Conservation (phyloP, 2,329 filamentous ascomycete species). For the Clarireedia paspali region DNA sequence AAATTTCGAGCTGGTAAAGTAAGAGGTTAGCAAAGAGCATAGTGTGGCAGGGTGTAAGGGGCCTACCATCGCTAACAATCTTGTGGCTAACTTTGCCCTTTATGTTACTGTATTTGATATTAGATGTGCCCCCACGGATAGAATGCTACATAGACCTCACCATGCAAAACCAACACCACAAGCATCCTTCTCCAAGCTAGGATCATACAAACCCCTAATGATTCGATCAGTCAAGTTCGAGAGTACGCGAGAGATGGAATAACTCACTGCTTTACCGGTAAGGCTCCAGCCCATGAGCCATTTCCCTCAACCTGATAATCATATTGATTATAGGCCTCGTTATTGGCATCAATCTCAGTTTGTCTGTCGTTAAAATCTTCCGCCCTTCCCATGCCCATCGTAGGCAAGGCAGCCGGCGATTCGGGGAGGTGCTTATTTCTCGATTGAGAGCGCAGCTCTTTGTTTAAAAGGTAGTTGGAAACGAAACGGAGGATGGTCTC, state of each 20-base stretch:
- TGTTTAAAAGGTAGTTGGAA: neutral
- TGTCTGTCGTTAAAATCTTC: conserved; percentile 64
- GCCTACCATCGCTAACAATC: conserved; percentile 89
- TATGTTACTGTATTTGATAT: conserved; percentile 62
- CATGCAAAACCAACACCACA: conserved; percentile 99
- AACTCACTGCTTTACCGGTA: conserved; percentile 83
- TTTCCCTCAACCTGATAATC: conserved; percentile 85
- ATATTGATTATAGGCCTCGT: conserved; percentile 60
- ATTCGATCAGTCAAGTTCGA: neutral
- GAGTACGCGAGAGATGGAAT: neutral
- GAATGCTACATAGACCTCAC: conserved; percentile 44
- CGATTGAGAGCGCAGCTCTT: conserved; percentile 16
- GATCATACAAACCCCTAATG: conserved; percentile 79
- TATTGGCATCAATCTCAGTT: conserved; percentile 51
- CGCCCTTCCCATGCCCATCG: conserved; percentile 51
- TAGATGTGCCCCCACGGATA: conserved; percentile 11
- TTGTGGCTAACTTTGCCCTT: conserved; percentile 97
- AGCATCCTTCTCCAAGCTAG: conserved; percentile 94
- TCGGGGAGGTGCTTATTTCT: conserved; percentile 9
- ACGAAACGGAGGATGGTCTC: neutral
- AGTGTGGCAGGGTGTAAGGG: conserved; percentile 7
- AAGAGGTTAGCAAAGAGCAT: conserved; percentile 28
- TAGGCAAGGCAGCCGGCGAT: conserved; percentile 43
- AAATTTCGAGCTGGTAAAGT: conserved; percentile 66
- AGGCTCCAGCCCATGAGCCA: conserved; percentile 81